A percentile compares a stretch with the other conserved stretches of the same genome.
Conservation (phyloP, 352 stramenopile species). For the Globisporangium acanthophoron region DNA sequence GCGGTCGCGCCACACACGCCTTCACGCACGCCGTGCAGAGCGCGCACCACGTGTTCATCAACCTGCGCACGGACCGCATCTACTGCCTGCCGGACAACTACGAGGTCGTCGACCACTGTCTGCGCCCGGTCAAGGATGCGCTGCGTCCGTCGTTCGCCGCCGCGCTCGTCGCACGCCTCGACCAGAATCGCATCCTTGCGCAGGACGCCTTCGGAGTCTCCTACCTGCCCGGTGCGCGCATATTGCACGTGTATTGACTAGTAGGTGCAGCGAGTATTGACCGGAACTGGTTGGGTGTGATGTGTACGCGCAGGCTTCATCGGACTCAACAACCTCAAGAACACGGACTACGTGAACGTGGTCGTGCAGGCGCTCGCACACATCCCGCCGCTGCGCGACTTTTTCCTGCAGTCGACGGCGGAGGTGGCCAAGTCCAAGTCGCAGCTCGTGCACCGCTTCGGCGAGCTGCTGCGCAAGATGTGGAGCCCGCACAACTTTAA, state of each 20-base stretch:
- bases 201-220: slow-evolving; percentile 95
- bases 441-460: slow-evolving; percentile 90
- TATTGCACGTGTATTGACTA: too few relatives aligned
- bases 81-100: slow-evolving; percentile 99
- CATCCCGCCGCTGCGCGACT: slow-evolving; percentile 94
- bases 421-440: slow-evolving; percentile 61
- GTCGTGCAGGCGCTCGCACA: slow-evolving; percentile 95
- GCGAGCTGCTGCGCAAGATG: slow-evolving; percentile 96
- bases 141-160: slow-evolving; percentile 90
- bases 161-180: slow-evolving; percentile 80
- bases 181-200: slow-evolving; percentile 89
- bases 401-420: slow-evolving; percentile 84
- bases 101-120: slow-evolving; percentile 94
- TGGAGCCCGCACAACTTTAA: slow-evolving; percentile 99
- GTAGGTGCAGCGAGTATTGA: neutral
- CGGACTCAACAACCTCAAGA: slow-evolving; percentile 97
- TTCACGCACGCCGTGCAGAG: slow-evolving; percentile 97
- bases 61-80: slow-evolving; percentile 92
- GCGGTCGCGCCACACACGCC: slow-evolving; percentile 89
- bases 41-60: slow-evolving; percentile 97
- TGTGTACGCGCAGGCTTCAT: slow-evolving; percentile 81
- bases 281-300: neutral
- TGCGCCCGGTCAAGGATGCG: slow-evolving; percentile 93
- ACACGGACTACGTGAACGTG: slow-evolving; percentile 98
- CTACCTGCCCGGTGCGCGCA: slow-evolving; percentile 85